Conservation (phyloP, 2,329 filamentous ascomycete genomes). For the Colletotrichum plurivorum region DNA sequence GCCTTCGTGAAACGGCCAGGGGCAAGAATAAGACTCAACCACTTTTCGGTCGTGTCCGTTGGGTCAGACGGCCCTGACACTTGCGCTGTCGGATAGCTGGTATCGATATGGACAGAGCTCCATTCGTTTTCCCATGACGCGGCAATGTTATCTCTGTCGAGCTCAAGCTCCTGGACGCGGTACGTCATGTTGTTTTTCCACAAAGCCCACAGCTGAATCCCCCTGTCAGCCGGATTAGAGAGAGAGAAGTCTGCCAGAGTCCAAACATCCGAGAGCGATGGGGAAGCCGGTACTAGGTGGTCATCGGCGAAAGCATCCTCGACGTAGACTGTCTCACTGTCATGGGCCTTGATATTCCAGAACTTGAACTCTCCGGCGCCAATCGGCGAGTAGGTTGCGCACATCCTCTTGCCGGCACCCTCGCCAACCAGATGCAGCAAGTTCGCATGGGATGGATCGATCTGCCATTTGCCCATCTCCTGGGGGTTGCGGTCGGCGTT, state of each 20-base stretch:
- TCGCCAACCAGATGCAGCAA: conserved; percentile 80
- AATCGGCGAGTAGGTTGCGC: conserved; percentile 90
- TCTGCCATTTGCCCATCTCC: conserved; percentile 79
- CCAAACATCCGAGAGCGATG: conserved; percentile 82
- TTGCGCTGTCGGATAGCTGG: conserved; percentile 66
- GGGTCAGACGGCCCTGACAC: conserved; percentile 74
- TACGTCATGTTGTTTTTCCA: conserved; percentile 90
- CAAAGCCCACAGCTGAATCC: conserved; percentile 78
- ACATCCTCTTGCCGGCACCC: conserved; percentile 65
- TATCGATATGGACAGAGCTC: conserved; percentile 77
- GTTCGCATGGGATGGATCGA: conserved; percentile 84
- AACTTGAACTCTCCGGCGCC: conserved; percentile 95
- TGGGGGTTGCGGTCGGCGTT: conserved; percentile 76
- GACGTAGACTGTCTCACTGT: conserved; percentile 74
- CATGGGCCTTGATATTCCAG: conserved; percentile 80
- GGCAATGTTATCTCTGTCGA: conserved; percentile 75
- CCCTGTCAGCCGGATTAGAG: conserved; percentile 66
- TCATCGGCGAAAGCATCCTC: conserved; percentile 78
- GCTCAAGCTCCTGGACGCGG: conserved; percentile 79
- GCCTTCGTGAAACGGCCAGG: conserved; percentile 86
- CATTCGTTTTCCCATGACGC: conserved; percentile 78
- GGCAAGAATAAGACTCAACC: conserved; percentile 86
- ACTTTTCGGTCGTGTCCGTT: conserved; percentile 83
- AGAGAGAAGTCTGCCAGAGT: conserved; percentile 83
- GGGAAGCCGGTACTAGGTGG: conserved; percentile 76